Percentiles rank a stretch among this genome's conserved stretches.
phyloP scores from a whole-genome alignment of 768 basidiomycete genomes.

The Pleurotus djamor region DNA sequence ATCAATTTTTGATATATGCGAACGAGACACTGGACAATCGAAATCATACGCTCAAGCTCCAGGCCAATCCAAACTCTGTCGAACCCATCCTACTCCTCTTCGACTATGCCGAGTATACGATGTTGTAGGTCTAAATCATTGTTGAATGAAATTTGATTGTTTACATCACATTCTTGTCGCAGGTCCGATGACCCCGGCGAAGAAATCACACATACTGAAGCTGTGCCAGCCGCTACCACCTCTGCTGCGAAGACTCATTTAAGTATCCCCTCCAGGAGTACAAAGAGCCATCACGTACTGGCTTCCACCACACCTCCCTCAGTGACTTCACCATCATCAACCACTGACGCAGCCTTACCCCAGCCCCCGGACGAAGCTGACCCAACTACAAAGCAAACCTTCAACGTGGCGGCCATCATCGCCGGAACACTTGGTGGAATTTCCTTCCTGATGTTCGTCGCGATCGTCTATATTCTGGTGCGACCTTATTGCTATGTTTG shows the following conservation, averaged over 20 bases:
- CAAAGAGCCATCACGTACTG: not conserved
- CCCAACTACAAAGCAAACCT: not conserved
- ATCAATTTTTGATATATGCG: not conserved
- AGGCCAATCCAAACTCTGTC: not conserved
- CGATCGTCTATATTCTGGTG: not conserved
- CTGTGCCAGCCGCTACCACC: too few species aligned
- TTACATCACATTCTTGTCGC: not conserved
- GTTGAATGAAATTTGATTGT: not conserved
- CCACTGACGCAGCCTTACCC: not conserved
- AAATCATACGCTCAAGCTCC: not conserved
- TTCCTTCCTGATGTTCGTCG: not conserved
- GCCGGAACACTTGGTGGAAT: not conserved
- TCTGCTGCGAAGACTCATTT: too few species aligned
- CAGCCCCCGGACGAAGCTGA: not conserved
- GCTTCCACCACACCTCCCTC: not conserved
- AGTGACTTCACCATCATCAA: not conserved
- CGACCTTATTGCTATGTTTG: not conserved
- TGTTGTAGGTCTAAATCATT: not conserved
- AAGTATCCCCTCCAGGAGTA: too few species aligned
- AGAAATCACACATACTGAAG: too few species aligned
- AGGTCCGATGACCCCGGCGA: too few species aligned
- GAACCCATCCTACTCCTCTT: not conserved
- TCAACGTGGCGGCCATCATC: not conserved
- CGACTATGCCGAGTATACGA: not conserved
- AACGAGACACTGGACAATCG: not conserved